phyloP scores from a whole-genome alignment of 768 basidiomycete species.

The Grammothele lineata region DNA sequence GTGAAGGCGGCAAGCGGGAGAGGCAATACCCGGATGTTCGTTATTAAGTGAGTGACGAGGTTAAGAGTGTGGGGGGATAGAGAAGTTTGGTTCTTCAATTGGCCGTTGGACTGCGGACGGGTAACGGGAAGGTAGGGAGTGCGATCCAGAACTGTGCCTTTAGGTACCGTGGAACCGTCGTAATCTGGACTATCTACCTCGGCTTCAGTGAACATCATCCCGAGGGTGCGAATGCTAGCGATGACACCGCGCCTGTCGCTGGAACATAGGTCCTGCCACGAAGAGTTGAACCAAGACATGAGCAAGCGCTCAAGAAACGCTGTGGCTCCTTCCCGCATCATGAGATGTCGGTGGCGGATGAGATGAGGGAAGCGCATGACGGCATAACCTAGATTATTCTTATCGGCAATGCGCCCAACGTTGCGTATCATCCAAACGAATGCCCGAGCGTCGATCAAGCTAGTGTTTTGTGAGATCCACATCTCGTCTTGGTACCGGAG shows the following conservation, averaged over 20 bases:
- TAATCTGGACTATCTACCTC: neutral
- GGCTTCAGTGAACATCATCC: too few species aligned
- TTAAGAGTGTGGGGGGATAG: neutral
- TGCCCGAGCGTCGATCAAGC: neutral
- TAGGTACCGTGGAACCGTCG: neutral
- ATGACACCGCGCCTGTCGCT: too few species aligned
- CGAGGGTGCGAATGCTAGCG: too few species aligned
- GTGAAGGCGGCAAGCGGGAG: neutral
- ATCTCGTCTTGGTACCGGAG: slow-evolving; percentile 1
- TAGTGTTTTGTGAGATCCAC: neutral
- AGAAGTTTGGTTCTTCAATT: too few species aligned
- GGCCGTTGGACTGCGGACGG: too few species aligned
- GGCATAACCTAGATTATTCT: neutral
- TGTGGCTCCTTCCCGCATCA: neutral
- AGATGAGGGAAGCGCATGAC: neutral
- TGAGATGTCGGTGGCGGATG: neutral
- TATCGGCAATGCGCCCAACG: neutral
- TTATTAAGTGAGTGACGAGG: neutral
- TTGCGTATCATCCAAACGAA: slow-evolving; percentile 1
- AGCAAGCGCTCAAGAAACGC: neutral
- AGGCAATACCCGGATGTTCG: neutral
- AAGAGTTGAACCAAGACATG: neutral
- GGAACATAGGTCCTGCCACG: neutral
- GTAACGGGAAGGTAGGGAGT: neutral
- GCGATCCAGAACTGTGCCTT: neutral